Evolutionary conservation across 164 flowering plant species (phyloP).

Genomic region (Echeveria elegans): DNA sequence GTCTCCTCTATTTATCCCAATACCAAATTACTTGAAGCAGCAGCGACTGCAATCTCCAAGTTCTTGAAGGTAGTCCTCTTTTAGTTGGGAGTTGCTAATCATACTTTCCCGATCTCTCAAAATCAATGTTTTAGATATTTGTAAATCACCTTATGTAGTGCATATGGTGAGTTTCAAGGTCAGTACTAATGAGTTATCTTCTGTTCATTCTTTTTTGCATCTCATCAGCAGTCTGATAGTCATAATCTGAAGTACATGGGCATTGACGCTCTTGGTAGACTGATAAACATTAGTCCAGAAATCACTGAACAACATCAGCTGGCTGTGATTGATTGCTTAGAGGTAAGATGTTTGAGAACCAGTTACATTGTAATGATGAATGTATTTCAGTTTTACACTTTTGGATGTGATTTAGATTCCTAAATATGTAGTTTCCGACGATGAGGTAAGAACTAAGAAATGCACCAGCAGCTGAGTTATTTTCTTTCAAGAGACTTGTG

Average conservation of each 20-base stretch:
- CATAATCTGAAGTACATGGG: conserved; percentile 97
- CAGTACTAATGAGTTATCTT: background rate
- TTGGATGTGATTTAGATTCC: background rate
- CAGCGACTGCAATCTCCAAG: conserved; percentile 81
- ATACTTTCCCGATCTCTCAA: background rate
- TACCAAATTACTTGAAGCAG: conserved; percentile 76
- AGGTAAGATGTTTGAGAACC: conserved; percentile 40
- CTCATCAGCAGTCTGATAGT: conserved; percentile 66
- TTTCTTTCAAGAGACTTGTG: background rate
- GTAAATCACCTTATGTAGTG: background rate
- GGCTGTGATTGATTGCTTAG: conserved; percentile 97
- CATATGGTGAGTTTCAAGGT: background rate
- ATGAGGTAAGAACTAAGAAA: background rate
- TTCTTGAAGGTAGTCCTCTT: conserved; percentile 64
- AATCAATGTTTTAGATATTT: background rate
- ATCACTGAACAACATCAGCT: conserved; percentile 95
- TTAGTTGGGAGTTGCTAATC: background rate
- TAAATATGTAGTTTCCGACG: too few species aligned
- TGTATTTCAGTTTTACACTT: background rate
- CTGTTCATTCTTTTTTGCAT: background rate
- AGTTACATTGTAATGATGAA: background rate
- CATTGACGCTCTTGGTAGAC: conserved; percentile 84
- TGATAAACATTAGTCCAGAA: conserved; percentile 86
- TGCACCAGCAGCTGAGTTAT: background rate
- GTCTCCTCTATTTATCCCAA: conserved; percentile 76